Base-by-base conservation (phyloP, 2,329 filamentous ascomycete species). In the Ophiognomonia clavigignenti-juglandacearum region DNA sequence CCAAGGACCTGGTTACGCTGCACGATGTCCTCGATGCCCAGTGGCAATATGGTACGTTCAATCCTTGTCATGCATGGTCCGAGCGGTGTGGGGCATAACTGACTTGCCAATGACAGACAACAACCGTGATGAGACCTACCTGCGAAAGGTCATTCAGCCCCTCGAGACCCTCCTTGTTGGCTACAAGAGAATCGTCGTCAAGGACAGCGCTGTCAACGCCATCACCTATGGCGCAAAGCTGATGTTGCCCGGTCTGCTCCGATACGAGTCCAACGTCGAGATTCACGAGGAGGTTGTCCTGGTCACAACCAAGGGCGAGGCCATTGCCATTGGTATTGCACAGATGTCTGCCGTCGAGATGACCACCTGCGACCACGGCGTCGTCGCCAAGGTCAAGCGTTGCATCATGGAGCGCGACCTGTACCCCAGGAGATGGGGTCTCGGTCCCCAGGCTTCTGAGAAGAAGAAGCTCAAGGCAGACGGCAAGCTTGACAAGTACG, bases 401-500 rank as follows among this genome's bases (percentile, higher is more conserved):
- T 96, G 91, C 71, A 98, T 98, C 70, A 98, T 98, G 93, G 93
- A 98, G 78, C 88, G 93, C 61, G 93, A 97, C 66, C 78, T 97
- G 50, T 98, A 98, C 79, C 93, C 93, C 54, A 82, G 90, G 67
- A 79, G 92, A 76, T 98, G 93, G 93, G 93, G 93, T 57, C 82
- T 97, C 64, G 93, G 93, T 53, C 92, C 93, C 44, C 85, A 92
- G 51, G 93, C 93, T 41, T 73, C 86, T 40, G 90, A 97, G 79
- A 98, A 98, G 84, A 98, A 98, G 86, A 96, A 97, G 82, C 83
- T 98, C 77, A 97, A 97, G 83, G 88, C 91, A 44, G 87, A 89
- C 58, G 93, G 93, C 69, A 96, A 96, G 74, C 85, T 98, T 51
- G 93, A 98, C 77, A 98, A 98, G 84, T 97, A 83, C 60, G 93